Percentiles rank a stretch among this genome's conserved stretches.
Evolutionary conservation across 2,329 filamentous ascomycete species (phyloP).

Genomic region (Paracorniculantispora psalliotae): DNA sequence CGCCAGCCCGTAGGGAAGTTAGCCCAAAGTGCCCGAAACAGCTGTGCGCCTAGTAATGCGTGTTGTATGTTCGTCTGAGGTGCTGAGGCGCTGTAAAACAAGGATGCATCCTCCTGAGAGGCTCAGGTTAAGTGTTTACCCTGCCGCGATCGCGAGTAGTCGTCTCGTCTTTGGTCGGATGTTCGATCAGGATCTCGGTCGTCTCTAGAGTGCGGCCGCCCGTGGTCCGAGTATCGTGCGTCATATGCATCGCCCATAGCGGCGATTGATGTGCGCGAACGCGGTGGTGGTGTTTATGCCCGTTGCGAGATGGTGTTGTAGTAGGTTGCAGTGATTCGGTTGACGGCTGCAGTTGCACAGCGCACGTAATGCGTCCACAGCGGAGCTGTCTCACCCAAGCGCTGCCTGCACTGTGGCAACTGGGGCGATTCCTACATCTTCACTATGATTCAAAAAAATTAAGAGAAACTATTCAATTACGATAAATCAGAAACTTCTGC

Average conservation of each 20-base stretch:
- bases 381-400: too few species aligned
- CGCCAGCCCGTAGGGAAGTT: slow-evolving; percentile 41
- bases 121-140: slow-evolving; percentile 40
- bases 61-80: neutral
- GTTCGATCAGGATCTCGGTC: slow-evolving; percentile 19
- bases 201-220: slow-evolving; percentile 18
- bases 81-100: neutral
- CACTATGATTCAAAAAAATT: too few species aligned
- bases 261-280: slow-evolving; percentile 19
- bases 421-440: too few species aligned
- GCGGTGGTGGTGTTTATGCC: neutral
- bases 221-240: slow-evolving; percentile 27
- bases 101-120: slow-evolving; percentile 10
- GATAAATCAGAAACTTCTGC: too few species aligned
- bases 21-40: slow-evolving; percentile 34
- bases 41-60: neutral
- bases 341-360: neutral
- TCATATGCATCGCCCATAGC: slow-evolving; percentile 42
- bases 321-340: neutral
- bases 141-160: slow-evolving; percentile 45
- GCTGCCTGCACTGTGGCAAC: too few species aligned
- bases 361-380: neutral
- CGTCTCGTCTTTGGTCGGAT: slow-evolving; percentile 25
- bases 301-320: neutral
- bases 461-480: too few species aligned